A percentile compares a stretch with the other conserved stretches of the same genome.
Evolutionary conservation across 2,329 filamentous ascomycete species (phyloP).

Genomic region (Fusarium buxicola): DNA sequence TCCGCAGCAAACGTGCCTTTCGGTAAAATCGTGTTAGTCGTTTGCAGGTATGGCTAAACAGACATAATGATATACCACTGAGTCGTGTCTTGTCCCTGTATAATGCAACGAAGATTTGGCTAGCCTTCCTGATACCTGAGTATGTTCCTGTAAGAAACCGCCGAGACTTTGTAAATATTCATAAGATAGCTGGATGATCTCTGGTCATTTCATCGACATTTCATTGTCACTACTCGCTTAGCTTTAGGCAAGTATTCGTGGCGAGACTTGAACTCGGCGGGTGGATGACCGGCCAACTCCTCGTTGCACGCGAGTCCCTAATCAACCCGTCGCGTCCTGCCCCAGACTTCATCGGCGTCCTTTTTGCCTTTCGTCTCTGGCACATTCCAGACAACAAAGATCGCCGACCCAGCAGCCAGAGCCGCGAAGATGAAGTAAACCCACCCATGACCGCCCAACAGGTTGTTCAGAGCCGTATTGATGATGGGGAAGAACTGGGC

Average conservation of each 20-base stretch:
- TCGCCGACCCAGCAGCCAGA: constrained; percentile 74
- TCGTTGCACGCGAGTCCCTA: constrained; percentile 45
- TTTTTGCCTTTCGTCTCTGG: constrained; percentile 91
- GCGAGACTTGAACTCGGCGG: neutral
- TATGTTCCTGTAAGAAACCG: neutral
- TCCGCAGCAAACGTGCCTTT: constrained; percentile 58
- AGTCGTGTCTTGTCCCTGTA: constrained; percentile 2
- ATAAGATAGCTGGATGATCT: neutral
- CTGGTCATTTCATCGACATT: neutral
- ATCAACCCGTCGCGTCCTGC: constrained; percentile 68
- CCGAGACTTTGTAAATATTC: neutral
- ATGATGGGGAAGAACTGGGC: constrained; percentile 95
- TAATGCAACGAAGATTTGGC: neutral
- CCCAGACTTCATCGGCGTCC: constrained; percentile 92
- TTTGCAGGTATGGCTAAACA: constrained; percentile 14
- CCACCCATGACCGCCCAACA: constrained; percentile 77
- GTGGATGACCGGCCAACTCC: neutral
- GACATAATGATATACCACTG: constrained; percentile 11
- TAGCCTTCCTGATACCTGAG: neutral
- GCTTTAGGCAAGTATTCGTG: neutral
- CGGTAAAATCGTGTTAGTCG: constrained; percentile 25
- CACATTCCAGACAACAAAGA: constrained; percentile 79
- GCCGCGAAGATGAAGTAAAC: constrained; percentile 93
- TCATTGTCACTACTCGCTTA: neutral
- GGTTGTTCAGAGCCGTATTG: constrained; percentile 75